These are phyloP conservation scores for Paramecium octaurelia DNA, from an alignment of 73 alveolate species.

Conservation along the genomic window DNA sequence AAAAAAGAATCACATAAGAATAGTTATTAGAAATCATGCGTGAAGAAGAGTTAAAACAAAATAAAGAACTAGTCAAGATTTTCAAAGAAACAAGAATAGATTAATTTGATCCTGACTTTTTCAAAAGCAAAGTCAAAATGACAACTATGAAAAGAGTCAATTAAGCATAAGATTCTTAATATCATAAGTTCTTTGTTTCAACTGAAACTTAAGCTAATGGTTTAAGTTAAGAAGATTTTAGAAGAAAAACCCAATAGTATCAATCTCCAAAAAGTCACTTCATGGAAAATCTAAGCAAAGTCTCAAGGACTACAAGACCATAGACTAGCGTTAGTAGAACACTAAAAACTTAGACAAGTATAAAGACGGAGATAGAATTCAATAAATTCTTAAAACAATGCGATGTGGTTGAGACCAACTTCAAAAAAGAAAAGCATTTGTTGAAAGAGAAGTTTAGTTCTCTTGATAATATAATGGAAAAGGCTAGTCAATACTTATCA, in stretches of 20 bases:
- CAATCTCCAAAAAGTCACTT: not conserved
- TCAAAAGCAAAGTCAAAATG: constrained; percentile 21
- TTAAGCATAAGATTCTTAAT: constrained; percentile 6
- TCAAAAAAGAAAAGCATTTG: not conserved
- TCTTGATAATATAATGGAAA: constrained; percentile 2
- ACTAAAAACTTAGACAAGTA: not conserved
- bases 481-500: not conserved
- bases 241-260: not conserved
- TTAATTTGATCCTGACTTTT: constrained; percentile 43
- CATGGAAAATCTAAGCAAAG: not conserved
- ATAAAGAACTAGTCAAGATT: not conserved
- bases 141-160: constrained; percentile 46
- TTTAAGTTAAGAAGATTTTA: not conserved
- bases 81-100: constrained; percentile 51
- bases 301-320: constrained; percentile 12
- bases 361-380: not conserved
- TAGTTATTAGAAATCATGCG: not conserved
- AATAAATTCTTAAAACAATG: not conserved
- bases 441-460: not conserved
- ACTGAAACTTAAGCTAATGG: not conserved
- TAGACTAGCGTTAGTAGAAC: constrained; percentile 14
- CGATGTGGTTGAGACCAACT: not conserved
- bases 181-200: not conserved
- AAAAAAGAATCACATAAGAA: constrained; percentile 33
- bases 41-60: constrained; percentile 25